Conservation (phyloP, 1,139 yeast species). For the Geotrichum restrictum region DNA sequence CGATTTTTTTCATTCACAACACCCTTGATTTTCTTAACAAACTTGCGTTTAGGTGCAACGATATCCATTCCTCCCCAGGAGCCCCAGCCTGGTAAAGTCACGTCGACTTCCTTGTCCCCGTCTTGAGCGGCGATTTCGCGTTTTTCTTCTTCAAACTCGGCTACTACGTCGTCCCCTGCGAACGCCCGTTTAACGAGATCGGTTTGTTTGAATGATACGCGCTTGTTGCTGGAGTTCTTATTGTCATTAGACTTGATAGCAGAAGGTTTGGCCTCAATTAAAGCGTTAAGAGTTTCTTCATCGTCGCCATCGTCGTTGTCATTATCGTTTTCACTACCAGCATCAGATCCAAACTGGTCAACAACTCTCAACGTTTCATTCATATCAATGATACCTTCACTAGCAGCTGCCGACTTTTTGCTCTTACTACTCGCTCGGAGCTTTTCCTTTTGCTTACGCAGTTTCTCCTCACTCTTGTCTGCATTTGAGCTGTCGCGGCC, state of each 20-base stretch:
- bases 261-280: slow-evolving; percentile 21
- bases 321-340: slow-evolving; percentile 30
- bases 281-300: slow-evolving; percentile 37
- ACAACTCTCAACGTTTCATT: slow-evolving; percentile 43
- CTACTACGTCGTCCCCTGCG: slow-evolving; percentile 89
- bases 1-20: slow-evolving; percentile 64
- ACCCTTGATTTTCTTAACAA: slow-evolving; percentile 64
- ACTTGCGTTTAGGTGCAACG: slow-evolving; percentile 47
- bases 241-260: slow-evolving; percentile 34
- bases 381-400: slow-evolving; percentile 49
- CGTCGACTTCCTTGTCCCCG: slow-evolving; percentile 81
- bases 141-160: slow-evolving; percentile 75
- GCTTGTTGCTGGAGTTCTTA: slow-evolving; percentile 25
- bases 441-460: slow-evolving; percentile 44
- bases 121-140: slow-evolving; percentile 64
- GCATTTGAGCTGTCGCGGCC: slow-evolving; percentile 56
- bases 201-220: slow-evolving; percentile 63
- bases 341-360: slow-evolving; percentile 42
- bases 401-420: slow-evolving; percentile 37
- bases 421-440: slow-evolving; percentile 46
- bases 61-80: slow-evolving; percentile 44
- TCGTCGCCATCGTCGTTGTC: slow-evolving; percentile 32
- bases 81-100: slow-evolving; percentile 90
- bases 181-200: slow-evolving; percentile 86
- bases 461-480: slow-evolving; percentile 45